Conservation (phyloP, 2,329 filamentous ascomycete species). For the Ramularia collo-cygni region DNA sequence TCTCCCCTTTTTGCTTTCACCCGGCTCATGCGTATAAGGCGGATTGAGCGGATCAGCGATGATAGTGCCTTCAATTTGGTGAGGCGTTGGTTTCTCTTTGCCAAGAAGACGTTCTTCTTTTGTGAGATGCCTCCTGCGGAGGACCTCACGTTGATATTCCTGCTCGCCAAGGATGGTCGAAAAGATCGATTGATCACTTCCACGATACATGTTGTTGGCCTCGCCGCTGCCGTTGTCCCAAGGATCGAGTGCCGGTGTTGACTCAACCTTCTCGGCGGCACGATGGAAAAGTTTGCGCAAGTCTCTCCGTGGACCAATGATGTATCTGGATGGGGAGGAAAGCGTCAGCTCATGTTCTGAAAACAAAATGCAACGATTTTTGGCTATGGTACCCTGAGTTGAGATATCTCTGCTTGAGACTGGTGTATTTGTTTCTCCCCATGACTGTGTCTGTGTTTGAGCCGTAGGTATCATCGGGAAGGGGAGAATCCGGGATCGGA, state of each 20-base stretch:
- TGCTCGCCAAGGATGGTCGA: slow-evolving; percentile 25
- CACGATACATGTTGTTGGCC: slow-evolving; percentile 22
- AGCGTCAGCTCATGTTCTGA: too few species aligned
- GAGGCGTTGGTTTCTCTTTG: slow-evolving; percentile 8
- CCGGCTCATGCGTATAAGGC: slow-evolving; percentile 15
- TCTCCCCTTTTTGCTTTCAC: slow-evolving; percentile 36
- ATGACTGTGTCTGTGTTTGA: slow-evolving; percentile 27
- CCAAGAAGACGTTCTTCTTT: slow-evolving; percentile 6
- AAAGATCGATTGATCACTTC: slow-evolving; percentile 23
- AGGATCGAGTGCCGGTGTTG: slow-evolving; percentile 11
- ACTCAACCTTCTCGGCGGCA: slow-evolving; percentile 19
- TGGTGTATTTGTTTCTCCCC: slow-evolving; percentile 30
- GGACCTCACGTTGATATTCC: slow-evolving; percentile 25
- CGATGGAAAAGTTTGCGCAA: slow-evolving; percentile 20
- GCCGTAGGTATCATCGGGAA: slow-evolving; percentile 44
- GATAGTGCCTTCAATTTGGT: slow-evolving; percentile 15
- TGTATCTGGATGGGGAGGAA: slow-evolving; percentile 6
- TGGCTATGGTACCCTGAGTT: slow-evolving; percentile 19
- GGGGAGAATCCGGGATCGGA: slow-evolving; percentile 44
- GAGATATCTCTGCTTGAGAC: slow-evolving; percentile 19
- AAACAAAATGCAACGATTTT: not conserved
- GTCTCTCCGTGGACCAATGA: slow-evolving; percentile 21
- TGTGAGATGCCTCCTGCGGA: slow-evolving; percentile 18
- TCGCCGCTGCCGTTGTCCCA: slow-evolving; percentile 23
- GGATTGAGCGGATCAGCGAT: slow-evolving; percentile 16